A percentile compares a stretch with the other conserved stretches of the same genome.
phyloP scores from a whole-genome alignment of 345 rosid genomes.

The Hypericum androsaemum region DNA sequence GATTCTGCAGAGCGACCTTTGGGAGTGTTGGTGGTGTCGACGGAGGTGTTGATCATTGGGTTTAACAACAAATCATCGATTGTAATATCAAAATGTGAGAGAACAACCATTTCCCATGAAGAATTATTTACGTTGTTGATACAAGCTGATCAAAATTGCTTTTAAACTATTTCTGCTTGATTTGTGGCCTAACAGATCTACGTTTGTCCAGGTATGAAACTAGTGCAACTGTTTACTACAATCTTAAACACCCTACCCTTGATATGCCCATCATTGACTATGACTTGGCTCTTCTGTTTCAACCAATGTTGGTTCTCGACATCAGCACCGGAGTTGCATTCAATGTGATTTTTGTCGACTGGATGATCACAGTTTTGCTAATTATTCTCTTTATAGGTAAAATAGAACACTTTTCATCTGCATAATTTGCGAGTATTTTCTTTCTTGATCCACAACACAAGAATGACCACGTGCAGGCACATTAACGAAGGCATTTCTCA shows the following conservation, averaged over 20 bases:
- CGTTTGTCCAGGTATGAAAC: constrained; percentile 33
- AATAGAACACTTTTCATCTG: no score
- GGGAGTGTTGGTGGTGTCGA: constrained; percentile 71
- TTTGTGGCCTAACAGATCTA: no score
- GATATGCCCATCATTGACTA: constrained; percentile 42
- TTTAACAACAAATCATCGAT: constrained; percentile 66
- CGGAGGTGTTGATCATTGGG: constrained; percentile 54
- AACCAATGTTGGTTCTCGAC: constrained; percentile 24
- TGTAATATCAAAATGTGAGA: constrained; percentile 60
- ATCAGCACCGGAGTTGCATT: background rate
- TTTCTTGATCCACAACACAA: no score
- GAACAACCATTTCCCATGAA: background rate
- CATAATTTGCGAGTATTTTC: no score
- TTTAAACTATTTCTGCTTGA: no score
- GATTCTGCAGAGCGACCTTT: constrained; percentile 58
- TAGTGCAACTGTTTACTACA: constrained; percentile 30
- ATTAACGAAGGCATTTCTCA: background rate
- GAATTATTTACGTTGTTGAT: background rate
- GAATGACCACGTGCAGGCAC: background rate
- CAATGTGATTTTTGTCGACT: background rate
- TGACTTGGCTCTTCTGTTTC: constrained; percentile 42
- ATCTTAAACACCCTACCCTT: constrained; percentile 36
- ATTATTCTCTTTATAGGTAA: background rate
- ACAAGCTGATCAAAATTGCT: no score
- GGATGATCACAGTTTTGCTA: background rate